Base-by-base conservation (phyloP, 1,284 basidiomycete genomes). In the Phellopilus nigrolimitatus region DNA sequence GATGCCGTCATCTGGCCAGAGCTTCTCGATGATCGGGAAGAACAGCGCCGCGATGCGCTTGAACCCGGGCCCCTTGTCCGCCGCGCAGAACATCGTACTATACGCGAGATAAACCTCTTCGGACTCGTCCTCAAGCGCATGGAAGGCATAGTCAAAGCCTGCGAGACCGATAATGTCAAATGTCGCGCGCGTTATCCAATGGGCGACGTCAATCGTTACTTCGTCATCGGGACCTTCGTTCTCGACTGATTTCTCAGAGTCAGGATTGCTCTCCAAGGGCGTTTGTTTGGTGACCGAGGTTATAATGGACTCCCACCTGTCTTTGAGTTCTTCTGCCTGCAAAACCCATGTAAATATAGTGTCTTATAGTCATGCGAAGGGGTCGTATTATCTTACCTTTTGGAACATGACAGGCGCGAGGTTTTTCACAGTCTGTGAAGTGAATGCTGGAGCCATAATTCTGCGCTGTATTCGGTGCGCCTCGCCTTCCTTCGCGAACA, bases 101-200 rank as follows among this genome's bases (percentile, higher is more conserved):
- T 76, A 78, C 5, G 76, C 75, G 27, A 64, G 51, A 54, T 78
- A 77, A 3, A 77, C 68, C 45, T 67, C 65, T 53, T 75, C 74
- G 1, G 71, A 67, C 57, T 78, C 74, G 48, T 74, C 69, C 49
- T 70, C 63, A 4, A 79, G 60, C 3, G 76, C 66, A 43, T 72
- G 64, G 60, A 79, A 77, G 24, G 70, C 63, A 54, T 78, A 75
- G 56, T 74, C 70, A 36, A 79, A 73, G 9, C 72, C 75, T 13
- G 72, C 67, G 8, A 77, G 66, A 12, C 76, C 76, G 39, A 78
- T 74, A 4, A 76, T 69, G 55, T 79, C 76, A 48, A 79, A 76
- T 6, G 74, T 69, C 1, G 73, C 73, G 12, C 75, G 70, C 17
- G 73, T 71, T 12, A 74, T 60, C 74, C 76, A 78, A 54, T 72